These are phyloP conservation scores for Stellera chamaejasme DNA, from an alignment of 345 rosid genomes.

Conservation along the genomic window DNA sequence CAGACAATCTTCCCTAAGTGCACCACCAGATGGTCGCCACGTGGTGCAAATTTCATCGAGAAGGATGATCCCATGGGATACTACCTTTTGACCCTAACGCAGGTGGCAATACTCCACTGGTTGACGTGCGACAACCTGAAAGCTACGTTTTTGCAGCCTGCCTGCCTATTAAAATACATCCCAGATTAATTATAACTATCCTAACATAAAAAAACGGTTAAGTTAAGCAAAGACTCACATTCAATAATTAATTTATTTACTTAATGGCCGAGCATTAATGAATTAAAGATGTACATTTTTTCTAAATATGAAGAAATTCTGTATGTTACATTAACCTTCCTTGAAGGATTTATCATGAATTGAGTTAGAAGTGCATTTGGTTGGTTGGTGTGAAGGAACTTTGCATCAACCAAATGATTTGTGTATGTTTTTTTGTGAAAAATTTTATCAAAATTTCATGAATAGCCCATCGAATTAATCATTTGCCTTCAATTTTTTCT, in stretches of 20 bases:
- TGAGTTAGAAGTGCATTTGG: no score
- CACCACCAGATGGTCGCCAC: conserved; percentile 20
- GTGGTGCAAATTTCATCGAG: conserved; percentile 7
- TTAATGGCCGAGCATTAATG: neutral
- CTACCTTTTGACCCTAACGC: conserved; percentile 6
- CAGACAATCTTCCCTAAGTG: conserved; percentile 6
- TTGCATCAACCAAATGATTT: no score
- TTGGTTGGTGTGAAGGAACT: no score
- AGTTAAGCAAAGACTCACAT: neutral
- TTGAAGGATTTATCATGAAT: no score
- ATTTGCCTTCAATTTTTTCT: no score
- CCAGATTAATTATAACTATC: no score
- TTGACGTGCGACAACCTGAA: conserved; percentile 16
- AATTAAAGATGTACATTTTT: neutral
- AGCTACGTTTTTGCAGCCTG: conserved; percentile 3
- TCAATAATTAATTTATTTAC: conserved; percentile 18
- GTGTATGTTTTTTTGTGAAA: no score
- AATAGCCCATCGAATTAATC: no score
- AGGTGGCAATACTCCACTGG: conserved; percentile 21
- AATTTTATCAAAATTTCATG: no score
- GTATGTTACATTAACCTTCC: no score
- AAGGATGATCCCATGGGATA: conserved; percentile 10
- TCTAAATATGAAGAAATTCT: neutral
- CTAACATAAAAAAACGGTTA: no score
- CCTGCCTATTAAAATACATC: no score